These are phyloP conservation scores for Xylaria nigripes DNA, from an alignment of 495 filamentous ascomycete genomes.

Conservation along the genomic window DNA sequence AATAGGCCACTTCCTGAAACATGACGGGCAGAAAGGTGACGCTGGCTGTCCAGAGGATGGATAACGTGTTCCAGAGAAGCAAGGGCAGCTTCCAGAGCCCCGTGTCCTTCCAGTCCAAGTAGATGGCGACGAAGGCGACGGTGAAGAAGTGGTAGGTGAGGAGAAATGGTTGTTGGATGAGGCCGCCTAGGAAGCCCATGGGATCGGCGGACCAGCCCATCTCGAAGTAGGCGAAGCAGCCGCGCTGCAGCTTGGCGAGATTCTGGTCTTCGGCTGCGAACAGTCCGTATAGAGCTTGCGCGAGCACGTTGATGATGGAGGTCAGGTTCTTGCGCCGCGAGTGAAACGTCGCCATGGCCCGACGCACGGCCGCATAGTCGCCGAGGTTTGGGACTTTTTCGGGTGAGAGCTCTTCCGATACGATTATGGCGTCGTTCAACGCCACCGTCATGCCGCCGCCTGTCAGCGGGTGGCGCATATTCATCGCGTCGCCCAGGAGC, in stretches of 20 bases:
- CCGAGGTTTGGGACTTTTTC: constrained; percentile 57
- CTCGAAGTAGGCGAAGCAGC: constrained; percentile 92
- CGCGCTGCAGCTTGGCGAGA: constrained; percentile 72
- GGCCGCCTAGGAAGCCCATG: constrained; percentile 72
- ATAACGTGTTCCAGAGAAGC: constrained; percentile 49
- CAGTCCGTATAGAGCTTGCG: constrained; percentile 79
- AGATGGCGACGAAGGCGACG: constrained; percentile 83
- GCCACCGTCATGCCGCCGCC: constrained; percentile 96
- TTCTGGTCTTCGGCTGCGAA: constrained; percentile 80
- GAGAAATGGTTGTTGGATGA: constrained; percentile 67
- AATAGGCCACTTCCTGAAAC: constrained; percentile 45
- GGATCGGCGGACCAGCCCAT: constrained; percentile 69
- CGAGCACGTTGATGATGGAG: constrained; percentile 89
- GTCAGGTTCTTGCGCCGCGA: constrained; percentile 77
- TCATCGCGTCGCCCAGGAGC: constrained; percentile 83
- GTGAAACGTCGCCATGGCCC: constrained; percentile 71
- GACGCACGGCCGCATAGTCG: constrained; percentile 53
- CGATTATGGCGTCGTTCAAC: constrained; percentile 73
- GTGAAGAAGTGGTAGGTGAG: constrained; percentile 91
- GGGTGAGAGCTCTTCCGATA: constrained; percentile 64
- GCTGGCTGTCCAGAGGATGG: constrained; percentile 80
- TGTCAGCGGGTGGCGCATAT: constrained; percentile 93
- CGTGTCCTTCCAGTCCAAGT: constrained; percentile 54
- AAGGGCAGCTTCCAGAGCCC: constrained; percentile 54
- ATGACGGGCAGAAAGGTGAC: constrained; percentile 85